These are phyloP conservation scores for Tetraselmis striata DNA, from an alignment of 139 green algal genomes.

Conservation along the genomic window DNA sequence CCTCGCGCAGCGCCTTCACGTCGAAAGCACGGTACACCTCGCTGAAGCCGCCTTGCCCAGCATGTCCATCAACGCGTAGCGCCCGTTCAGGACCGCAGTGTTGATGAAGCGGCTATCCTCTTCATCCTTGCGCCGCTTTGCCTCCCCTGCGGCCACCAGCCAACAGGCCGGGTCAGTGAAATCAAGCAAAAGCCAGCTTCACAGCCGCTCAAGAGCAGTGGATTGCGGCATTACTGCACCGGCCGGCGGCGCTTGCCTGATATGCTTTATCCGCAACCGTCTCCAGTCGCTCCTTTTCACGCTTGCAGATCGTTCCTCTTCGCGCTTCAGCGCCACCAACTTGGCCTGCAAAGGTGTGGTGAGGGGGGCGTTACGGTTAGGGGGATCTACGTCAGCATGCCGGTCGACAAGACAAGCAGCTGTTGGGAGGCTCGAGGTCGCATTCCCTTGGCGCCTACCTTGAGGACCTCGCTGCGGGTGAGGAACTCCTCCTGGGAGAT, in stretches of 20 bases:
- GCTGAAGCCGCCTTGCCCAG: constrained; percentile 87
- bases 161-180: background rate
- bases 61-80: constrained; percentile 79
- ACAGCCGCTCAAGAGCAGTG: background rate
- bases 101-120: constrained; percentile 64
- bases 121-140: constrained; percentile 75
- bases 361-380: background rate
- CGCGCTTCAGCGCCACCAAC: constrained; percentile 59
- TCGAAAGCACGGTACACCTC: constrained; percentile 84
- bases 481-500: constrained; percentile 48
- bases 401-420: background rate
- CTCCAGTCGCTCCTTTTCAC: constrained; percentile 65
- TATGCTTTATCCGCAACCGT: constrained; percentile 62
- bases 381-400: background rate
- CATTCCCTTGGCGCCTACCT: constrained; percentile 31
- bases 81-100: constrained; percentile 47
- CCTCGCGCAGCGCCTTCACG: constrained; percentile 43
- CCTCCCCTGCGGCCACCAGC: constrained; percentile 20
- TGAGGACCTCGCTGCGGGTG: constrained; percentile 70
- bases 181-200: background rate
- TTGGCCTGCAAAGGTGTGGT: constrained; percentile 33
- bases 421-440: background rate
- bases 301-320: constrained; percentile 63
- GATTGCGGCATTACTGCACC: no score
- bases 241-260: constrained; percentile 28